These are phyloP conservation scores for Phytophthora multivora DNA, from an alignment of 352 stramenopile genomes.

Conservation along the genomic window DNA sequence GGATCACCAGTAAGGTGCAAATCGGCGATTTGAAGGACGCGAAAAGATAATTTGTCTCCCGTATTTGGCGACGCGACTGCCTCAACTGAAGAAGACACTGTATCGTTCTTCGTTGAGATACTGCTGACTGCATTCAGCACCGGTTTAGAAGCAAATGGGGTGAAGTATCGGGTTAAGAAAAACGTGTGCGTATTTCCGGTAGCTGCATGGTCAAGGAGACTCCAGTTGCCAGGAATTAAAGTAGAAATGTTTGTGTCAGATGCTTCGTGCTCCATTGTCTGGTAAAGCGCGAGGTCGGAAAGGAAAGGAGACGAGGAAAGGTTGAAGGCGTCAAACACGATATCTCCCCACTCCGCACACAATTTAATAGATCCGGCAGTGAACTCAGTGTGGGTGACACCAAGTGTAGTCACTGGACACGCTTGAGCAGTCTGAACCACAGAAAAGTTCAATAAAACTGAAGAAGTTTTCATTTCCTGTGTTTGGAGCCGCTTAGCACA, in stretches of 20 bases:
- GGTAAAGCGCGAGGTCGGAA: constrained; percentile 29
- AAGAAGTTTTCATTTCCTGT: constrained; percentile 12
- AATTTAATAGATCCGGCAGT: constrained; percentile 27
- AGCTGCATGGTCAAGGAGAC: constrained; percentile 18
- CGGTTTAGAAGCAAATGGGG: constrained; percentile 14
- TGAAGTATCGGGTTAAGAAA: constrained; percentile 25
- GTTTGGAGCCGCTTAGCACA: constrained; percentile 28
- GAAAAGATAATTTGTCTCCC: constrained; percentile 44
- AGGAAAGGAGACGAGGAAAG: constrained; percentile 27
- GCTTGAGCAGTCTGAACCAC: constrained; percentile 19
- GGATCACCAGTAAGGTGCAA: constrained; percentile 60
- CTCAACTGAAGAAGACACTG: constrained; percentile 36
- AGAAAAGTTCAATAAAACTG: constrained; percentile 25
- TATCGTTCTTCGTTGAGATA: not conserved
- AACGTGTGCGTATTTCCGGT: constrained; percentile 26
- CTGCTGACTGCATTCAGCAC: not conserved
- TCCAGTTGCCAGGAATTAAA: constrained; percentile 32
- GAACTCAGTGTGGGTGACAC: constrained; percentile 26
- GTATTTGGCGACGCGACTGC: constrained; percentile 22
- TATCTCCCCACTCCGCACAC: constrained; percentile 25
- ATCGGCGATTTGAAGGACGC: constrained; percentile 73
- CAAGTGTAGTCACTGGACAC: constrained; percentile 7
- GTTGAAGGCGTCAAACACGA: constrained; percentile 25
- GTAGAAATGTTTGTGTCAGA: constrained; percentile 19
- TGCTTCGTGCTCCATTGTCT: constrained; percentile 26